A percentile compares a stretch with the other conserved stretches of the same genome.
These are phyloP conservation scores for Colletotrichum filicis DNA, from an alignment of 2,329 filamentous ascomycete genomes.

Conservation along the genomic window DNA sequence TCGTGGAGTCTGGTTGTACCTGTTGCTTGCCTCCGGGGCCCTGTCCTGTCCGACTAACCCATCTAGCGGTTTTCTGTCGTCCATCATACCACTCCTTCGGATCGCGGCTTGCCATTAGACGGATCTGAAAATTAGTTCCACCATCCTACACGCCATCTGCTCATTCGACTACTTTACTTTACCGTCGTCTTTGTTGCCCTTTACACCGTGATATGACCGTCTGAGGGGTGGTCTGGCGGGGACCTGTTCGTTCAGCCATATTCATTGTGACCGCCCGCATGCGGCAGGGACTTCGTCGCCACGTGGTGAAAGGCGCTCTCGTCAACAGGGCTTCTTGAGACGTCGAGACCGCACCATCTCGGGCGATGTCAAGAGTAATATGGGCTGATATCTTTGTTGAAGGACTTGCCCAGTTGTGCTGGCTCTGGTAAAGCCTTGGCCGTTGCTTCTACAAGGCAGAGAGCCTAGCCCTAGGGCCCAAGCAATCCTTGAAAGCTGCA, in stretches of 20 bases:
- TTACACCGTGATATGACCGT: too few species aligned
- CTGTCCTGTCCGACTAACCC: slow-evolving; percentile 3
- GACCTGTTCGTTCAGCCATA: background rate
- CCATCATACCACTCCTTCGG: slow-evolving; percentile 17
- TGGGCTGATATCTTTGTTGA: background rate
- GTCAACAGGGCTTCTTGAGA: background rate
- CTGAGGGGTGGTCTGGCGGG: background rate
- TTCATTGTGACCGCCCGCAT: slow-evolving; percentile 3
- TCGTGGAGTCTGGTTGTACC: background rate
- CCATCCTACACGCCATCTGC: background rate
- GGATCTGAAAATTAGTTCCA: slow-evolving; percentile 10
- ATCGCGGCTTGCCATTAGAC: slow-evolving; percentile 24
- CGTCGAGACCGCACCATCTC: background rate
- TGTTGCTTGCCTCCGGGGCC: background rate
- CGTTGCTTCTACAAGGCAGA: background rate
- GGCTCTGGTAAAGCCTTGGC: background rate
- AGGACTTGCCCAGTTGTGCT: background rate
- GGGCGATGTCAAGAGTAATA: background rate
- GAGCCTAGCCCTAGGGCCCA: slow-evolving; percentile 9
- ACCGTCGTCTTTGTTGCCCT: slow-evolving; percentile 11
- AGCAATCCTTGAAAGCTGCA: slow-evolving; percentile 15
- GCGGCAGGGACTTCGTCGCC: background rate
- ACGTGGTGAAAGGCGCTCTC: background rate
- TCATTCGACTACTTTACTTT: slow-evolving; percentile 1
- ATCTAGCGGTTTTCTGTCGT: slow-evolving; percentile 5